Percentiles rank a stretch among this genome's conserved stretches.
phyloP scores from a whole-genome alignment of 2,329 filamentous ascomycete species.

The Furcasterigmium sp. region DNA sequence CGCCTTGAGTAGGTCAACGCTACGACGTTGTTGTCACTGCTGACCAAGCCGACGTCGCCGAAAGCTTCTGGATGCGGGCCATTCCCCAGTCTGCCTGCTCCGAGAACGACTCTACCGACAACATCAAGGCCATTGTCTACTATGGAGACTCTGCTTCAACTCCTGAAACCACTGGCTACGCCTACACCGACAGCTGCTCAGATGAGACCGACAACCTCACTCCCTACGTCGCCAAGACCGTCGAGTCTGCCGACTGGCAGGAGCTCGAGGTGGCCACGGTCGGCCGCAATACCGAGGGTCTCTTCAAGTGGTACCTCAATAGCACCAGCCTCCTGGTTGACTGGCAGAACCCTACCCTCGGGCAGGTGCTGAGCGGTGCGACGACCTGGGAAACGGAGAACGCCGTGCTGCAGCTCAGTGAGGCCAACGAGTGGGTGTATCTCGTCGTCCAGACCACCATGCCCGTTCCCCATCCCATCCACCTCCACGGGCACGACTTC shows the following conservation, averaged over 20 bases:
- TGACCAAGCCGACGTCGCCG: conserved; percentile 19
- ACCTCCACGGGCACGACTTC: conserved; percentile 30
- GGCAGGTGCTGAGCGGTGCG: conserved; percentile 14
- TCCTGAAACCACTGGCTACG: conserved; percentile 10
- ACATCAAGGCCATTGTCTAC: conserved; percentile 44
- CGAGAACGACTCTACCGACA: conserved; percentile 28
- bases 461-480: conserved; percentile 25
- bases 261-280: conserved; percentile 21
- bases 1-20: conserved; percentile 22
- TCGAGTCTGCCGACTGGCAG: conserved; percentile 20
- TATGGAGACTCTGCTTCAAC: conserved; percentile 23
- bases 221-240: conserved; percentile 25
- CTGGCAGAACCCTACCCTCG: conserved; percentile 23
- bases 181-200: conserved; percentile 19
- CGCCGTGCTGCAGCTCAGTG: conserved; percentile 20
- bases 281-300: conserved; percentile 18
- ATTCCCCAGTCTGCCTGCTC: conserved; percentile 36
- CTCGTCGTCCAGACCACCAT: conserved; percentile 19
- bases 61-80: conserved; percentile 44
- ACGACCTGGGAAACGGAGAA: conserved; percentile 16
- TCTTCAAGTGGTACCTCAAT: conserved; percentile 42
- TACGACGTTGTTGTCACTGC: conserved; percentile 43
- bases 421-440: conserved; percentile 22
- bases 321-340: conserved; percentile 23
- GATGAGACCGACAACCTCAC: conserved; percentile 29